Evolutionary conservation across 1,284 basidiomycete genomes (phyloP).

Genomic region (Polyporus tsugae): DNA sequence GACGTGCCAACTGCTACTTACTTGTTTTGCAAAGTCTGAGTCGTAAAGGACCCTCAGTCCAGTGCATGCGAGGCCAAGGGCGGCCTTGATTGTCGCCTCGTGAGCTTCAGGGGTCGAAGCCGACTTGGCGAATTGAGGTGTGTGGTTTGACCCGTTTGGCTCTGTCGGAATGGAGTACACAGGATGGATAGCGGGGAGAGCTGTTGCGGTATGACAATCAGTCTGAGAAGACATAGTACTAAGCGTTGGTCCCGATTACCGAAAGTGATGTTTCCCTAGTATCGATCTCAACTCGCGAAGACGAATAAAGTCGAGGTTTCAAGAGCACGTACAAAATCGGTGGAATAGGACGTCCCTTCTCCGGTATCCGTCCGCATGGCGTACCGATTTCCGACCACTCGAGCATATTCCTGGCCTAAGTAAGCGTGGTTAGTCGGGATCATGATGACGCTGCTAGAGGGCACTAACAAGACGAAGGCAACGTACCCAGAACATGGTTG

Average conservation of each 20-base stretch:
- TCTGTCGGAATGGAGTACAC: slow-evolving; percentile 59
- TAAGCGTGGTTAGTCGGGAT: no score
- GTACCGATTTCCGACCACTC: slow-evolving; percentile 60
- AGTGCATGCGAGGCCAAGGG: slow-evolving; percentile 66
- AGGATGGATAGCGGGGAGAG: slow-evolving; percentile 37
- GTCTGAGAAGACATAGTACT: neutral
- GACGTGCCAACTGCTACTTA: slow-evolving; percentile 23
- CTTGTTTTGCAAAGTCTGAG: slow-evolving; percentile 51
- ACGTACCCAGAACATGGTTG: slow-evolving; percentile 64
- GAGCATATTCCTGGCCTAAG: slow-evolving; percentile 63
- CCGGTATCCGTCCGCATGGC: slow-evolving; percentile 58
- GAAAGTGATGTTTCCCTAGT: slow-evolving; percentile 70
- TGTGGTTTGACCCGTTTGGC: slow-evolving; percentile 70
- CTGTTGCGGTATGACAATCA: slow-evolving; percentile 19
- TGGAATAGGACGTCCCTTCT: slow-evolving; percentile 69
- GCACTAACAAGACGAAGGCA: neutral
- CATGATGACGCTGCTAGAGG: neutral
- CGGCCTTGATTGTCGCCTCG: slow-evolving; percentile 59
- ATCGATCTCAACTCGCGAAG: neutral
- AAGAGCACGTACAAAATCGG: slow-evolving; percentile 71
- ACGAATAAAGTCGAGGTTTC: neutral
- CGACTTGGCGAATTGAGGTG: slow-evolving; percentile 61
- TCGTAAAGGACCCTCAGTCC: slow-evolving; percentile 67
- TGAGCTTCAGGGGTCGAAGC: slow-evolving; percentile 65
- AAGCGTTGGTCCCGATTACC: slow-evolving; percentile 45